Evolutionary conservation across 2,329 filamentous ascomycete species (phyloP).

Genomic region (Endoconidiophora laricicola): DNA sequence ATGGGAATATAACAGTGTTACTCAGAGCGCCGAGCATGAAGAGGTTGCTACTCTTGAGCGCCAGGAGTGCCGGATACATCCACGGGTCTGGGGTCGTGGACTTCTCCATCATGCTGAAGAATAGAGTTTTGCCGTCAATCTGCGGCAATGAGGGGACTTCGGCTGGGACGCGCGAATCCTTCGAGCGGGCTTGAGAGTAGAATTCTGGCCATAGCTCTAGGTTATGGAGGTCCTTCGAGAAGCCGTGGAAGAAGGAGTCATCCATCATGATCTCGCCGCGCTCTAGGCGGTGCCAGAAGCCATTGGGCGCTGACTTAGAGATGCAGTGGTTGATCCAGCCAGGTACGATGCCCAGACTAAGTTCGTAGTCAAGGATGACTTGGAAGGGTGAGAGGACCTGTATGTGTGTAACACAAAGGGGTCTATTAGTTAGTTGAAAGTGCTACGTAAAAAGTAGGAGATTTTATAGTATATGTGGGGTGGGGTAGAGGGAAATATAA

Average conservation of each 20-base stretch:
- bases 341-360: conserved; percentile 54
- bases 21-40: conserved; percentile 70
- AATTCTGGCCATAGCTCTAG: conserved; percentile 53
- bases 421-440: neutral
- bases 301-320: conserved; percentile 57
- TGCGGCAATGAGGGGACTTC: conserved; percentile 46
- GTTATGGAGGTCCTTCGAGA: conserved; percentile 56
- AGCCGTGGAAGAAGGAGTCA: conserved; percentile 55
- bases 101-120: conserved; percentile 77
- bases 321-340: conserved; percentile 91
- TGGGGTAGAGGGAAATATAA: neutral
- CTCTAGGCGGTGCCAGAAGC: conserved; percentile 80
- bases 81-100: conserved; percentile 60
- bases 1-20: conserved; percentile 79
- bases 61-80: conserved; percentile 70
- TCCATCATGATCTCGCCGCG: conserved; percentile 67
- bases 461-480: conserved; percentile 2
- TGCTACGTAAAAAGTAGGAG: neutral
- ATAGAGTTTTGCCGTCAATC: conserved; percentile 64
- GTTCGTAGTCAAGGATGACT: conserved; percentile 81
- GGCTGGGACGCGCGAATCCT: neutral
- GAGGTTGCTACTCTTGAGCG: conserved; percentile 43
- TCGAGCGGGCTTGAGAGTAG: neutral
- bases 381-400: conserved; percentile 86
- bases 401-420: neutral